These are phyloP conservation scores for Mucor ambiguus DNA, from an alignment of 371 early-diverging fungal species.

Conservation along the genomic window DNA sequence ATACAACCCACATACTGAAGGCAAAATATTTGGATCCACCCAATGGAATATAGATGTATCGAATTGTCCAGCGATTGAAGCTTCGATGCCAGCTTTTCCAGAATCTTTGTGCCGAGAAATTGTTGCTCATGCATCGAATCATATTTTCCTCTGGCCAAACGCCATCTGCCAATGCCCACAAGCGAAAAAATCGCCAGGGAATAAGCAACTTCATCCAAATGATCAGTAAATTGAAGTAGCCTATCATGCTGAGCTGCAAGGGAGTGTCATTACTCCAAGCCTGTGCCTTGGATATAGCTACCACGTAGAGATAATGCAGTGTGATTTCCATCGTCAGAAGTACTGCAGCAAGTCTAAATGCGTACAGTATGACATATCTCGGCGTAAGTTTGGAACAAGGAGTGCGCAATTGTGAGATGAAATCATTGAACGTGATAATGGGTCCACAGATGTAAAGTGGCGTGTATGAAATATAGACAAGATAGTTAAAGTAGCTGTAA, in stretches of 20 bases:
- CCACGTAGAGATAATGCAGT: constrained; percentile 81
- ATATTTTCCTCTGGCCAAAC: constrained; percentile 90
- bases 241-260: constrained; percentile 78
- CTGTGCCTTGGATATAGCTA: constrained; percentile 80
- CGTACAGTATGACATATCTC: constrained; percentile 44
- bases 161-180: constrained; percentile 90
- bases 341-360: constrained; percentile 48
- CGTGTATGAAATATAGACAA: constrained; percentile 83
- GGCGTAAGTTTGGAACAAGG: constrained; percentile 48
- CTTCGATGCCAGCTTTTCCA: constrained; percentile 95
- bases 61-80: constrained; percentile 88
- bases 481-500: constrained; percentile 77
- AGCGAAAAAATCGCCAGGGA: constrained; percentile 93
- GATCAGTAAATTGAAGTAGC: constrained; percentile 81
- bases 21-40: constrained; percentile 73
- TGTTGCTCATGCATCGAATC: constrained; percentile 91
- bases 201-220: constrained; percentile 92
- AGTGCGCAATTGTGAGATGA: constrained; percentile 75
- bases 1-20: constrained; percentile 79
- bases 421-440: constrained; percentile 93
- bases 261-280: constrained; percentile 79
- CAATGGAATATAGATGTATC: constrained; percentile 91
- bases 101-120: constrained; percentile 87
- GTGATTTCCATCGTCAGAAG: constrained; percentile 82
- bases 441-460: constrained; percentile 96